Evolutionary conservation across 2,329 filamentous ascomycete genomes (phyloP), one percentile per base, ranked within the genome.

Genomic region (Lachnellula suecica): DNA sequence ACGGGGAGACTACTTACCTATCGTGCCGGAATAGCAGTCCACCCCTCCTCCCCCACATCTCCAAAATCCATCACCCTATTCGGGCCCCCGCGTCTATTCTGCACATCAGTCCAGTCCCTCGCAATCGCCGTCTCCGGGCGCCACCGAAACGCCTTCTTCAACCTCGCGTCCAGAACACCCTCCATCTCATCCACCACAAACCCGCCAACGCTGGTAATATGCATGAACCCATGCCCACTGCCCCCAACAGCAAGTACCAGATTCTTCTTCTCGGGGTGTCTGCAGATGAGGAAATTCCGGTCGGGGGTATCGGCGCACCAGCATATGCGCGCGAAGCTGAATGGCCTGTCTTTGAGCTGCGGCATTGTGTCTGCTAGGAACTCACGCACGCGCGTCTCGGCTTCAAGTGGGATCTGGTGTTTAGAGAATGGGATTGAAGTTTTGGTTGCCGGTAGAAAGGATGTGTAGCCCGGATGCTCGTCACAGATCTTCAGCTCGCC

Each of bases 301-400:
- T 83, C 77, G 0, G 74, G 72, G 0, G 79, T 82, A 58, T 83
- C 79, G 0, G 78, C 74, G 59, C 79, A 79, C 79, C 79, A 82
- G 65, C 79, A 82, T 27, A 82, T 75, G 15, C 77, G 69, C 7
- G 76, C 76, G 54, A 77, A 79, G 19, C 66, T 71, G 45, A 82
- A 75, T 0, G 71, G 70, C 2, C 79, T 72, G 2, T 73, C 62
- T 0, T 74, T 72, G 4, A 82, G 71, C 49, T 82, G 75, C 1
- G 79, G 78, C 73, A 82, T 78, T 1, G 74, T 77, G 37, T 79
- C 76, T 8, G 62, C 62, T 17, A 83, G 61, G 48, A 82, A 79
- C 7, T 70, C 66, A 4, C 76, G 70, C n/a, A 77, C 69, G 2
- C 76, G 71, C 5, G 66, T 56, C 55, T 78, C 78, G 0, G 76